A percentile compares a stretch with the other conserved stretches of the same genome.
Evolutionary conservation across 768 basidiomycete genomes (phyloP).

Genomic region (Pleurotus pulmonarius): DNA sequence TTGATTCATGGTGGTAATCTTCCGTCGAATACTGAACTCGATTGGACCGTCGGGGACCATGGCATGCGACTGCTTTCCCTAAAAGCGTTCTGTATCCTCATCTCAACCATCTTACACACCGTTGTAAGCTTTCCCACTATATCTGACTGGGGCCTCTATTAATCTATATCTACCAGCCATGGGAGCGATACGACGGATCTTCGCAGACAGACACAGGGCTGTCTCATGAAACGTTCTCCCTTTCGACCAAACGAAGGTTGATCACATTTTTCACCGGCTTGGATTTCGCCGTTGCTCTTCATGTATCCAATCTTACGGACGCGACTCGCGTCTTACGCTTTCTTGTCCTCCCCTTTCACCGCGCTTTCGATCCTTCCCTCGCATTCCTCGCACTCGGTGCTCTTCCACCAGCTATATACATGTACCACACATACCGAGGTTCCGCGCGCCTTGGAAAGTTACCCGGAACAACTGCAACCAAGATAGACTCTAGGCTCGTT

Average conservation of each 20-base stretch:
- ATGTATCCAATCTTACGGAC: constrained; percentile 51
- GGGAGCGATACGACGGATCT: constrained; percentile 1
- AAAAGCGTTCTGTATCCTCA: constrained; percentile 35
- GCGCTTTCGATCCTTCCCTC: constrained; percentile 55
- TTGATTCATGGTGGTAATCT: constrained; percentile 30
- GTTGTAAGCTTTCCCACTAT: constrained; percentile 25
- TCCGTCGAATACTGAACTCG: constrained; percentile 22
- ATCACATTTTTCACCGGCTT: constrained; percentile 41
- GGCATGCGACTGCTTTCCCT: constrained; percentile 32
- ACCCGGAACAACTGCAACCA: constrained; percentile 13
- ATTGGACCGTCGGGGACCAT: constrained; percentile 38
- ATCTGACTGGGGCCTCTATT: not conserved
- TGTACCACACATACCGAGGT: constrained; percentile 43
- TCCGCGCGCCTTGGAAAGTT: constrained; percentile 41
- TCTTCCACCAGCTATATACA: constrained; percentile 38
- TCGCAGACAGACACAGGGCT: constrained; percentile 10
- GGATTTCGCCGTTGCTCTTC: constrained; percentile 51
- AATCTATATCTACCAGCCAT: constrained; percentile 1
- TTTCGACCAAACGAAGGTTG: constrained; percentile 24
- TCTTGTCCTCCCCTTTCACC: constrained; percentile 44
- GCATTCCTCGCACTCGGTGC: constrained; percentile 50
- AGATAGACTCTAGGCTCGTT: constrained; percentile 43
- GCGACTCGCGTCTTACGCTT: constrained; percentile 47
- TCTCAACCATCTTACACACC: constrained; percentile 23
- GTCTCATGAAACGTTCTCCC: constrained; percentile 9